Base-by-base conservation (phyloP, 164 flowering plant species). In the Aristolochia contorta region DNA sequence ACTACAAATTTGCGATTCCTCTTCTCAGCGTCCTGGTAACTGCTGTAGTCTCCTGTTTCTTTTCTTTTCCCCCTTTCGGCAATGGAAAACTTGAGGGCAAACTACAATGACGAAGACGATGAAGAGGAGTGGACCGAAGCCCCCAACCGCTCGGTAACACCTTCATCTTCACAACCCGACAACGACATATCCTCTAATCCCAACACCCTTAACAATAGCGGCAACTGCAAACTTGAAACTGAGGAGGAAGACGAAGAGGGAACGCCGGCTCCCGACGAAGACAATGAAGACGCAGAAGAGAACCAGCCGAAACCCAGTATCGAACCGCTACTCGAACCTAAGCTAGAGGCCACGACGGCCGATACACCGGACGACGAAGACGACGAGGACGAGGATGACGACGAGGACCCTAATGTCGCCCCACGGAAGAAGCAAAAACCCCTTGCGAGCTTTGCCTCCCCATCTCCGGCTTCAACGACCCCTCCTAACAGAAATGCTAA, bases 381-480 rank as follows among this genome's bases (percentile, higher is more conserved):
- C 0, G 61, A 58, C 25, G 62, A 65, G 12, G 67, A 56, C 12
- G 67, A 56, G 54, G 66, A 64, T 1, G 67, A 58, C 1, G 69
- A 60, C 33, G 46, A 25, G 19, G 46, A n/a, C 10, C 5, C 22
- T 10, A 21, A 14, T 14, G 19, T 58, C 37, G 32, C 50, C 19
- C 45, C 66, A 22, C 61, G 37, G 16, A 57, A 88, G 69, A 88
- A 91, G 73, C 84, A 79, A 60, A 87, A 83, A 53, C 46, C 65
- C 21, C 66, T 64, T 14, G 56, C 72, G n/a, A 65, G 62, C 57
- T 33, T 69, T 20, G 48, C 43, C 62, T 60, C 67, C 3, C 65
- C 18, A 43, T 20, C 60, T 18, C 46, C 60, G 12, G 48, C 57
- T 8, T 33, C 62, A 30, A 48, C 55, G 9, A 51, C 53, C n/a